Percentiles rank a stretch among this genome's conserved stretches.
Conservation (phyloP, 2,329 filamentous ascomycete genomes). For the Setomelanomma holmii region DNA sequence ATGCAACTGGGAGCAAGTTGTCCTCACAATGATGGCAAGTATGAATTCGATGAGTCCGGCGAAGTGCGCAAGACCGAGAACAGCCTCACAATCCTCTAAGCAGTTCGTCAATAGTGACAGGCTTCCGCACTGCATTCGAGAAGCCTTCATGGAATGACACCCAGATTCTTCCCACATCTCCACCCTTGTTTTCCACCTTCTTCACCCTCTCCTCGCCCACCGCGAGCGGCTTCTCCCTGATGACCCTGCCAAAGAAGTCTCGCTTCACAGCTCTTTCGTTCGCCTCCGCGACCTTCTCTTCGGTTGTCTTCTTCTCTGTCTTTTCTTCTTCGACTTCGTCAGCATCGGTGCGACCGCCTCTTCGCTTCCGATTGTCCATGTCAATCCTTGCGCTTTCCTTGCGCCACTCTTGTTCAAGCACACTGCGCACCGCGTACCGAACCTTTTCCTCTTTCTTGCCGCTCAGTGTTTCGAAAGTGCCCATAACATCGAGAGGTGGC, state of each 20-base stretch:
- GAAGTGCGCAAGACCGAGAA: no score
- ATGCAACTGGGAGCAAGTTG: neutral
- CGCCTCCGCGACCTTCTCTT: slow-evolving; percentile 30
- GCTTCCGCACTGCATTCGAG: slow-evolving; percentile 91
- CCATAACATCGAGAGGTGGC: slow-evolving; percentile 82
- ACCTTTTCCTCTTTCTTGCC: slow-evolving; percentile 71
- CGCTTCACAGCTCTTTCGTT: slow-evolving; percentile 63
- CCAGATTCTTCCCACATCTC: slow-evolving; percentile 73
- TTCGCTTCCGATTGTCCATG: slow-evolving; percentile 68
- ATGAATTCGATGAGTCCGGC: neutral
- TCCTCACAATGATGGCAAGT: neutral
- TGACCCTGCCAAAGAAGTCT: slow-evolving; percentile 85
- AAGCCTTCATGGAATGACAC: slow-evolving; percentile 89
- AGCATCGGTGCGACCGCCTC: slow-evolving; percentile 40
- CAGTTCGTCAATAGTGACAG: slow-evolving; percentile 81
- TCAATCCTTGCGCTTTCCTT: slow-evolving; percentile 74
- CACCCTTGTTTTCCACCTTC: slow-evolving; percentile 39
- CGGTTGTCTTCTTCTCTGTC: slow-evolving; percentile 25
- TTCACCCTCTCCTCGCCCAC: slow-evolving; percentile 52
- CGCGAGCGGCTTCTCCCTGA: slow-evolving; percentile 57
- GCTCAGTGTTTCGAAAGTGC: slow-evolving; percentile 73
- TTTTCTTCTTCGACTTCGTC: slow-evolving; percentile 19
- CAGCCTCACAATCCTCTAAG: slow-evolving; percentile 69
- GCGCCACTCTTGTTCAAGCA: slow-evolving; percentile 87
- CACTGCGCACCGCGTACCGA: slow-evolving; percentile 91